Conservation (phyloP, 2,329 filamentous ascomycete genomes). For the Juglanconis juglandina region DNA sequence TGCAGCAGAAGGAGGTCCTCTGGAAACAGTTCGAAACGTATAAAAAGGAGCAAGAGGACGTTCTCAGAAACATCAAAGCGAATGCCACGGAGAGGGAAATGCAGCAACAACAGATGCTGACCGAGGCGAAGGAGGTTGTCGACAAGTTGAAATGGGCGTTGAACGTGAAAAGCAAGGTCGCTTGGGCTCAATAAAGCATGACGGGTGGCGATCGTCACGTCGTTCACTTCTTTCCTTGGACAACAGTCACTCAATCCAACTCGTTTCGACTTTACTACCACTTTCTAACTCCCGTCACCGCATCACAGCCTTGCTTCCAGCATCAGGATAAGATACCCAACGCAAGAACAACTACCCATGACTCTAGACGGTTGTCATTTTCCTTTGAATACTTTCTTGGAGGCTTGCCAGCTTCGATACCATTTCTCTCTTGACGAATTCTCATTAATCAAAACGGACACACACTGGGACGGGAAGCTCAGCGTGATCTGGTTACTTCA, state of each 20-base stretch:
- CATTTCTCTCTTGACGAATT: slow-evolving; percentile 7
- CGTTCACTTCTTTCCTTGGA: not conserved
- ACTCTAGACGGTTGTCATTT: not conserved
- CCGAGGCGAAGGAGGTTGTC: slow-evolving; percentile 57
- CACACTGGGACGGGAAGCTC: not conserved
- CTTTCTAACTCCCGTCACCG: not conserved
- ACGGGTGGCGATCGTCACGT: not conserved
- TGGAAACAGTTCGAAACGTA: slow-evolving; percentile 59
- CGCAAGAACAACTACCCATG: not conserved
- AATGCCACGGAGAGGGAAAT: slow-evolving; percentile 55
- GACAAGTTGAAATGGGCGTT: slow-evolving; percentile 72
- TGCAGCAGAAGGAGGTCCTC: slow-evolving; percentile 61
- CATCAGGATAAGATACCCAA: slow-evolving; percentile 13
- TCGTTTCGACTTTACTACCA: not conserved
- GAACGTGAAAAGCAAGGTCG: slow-evolving; percentile 60
- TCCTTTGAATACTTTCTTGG: not conserved
- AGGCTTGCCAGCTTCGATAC: not conserved
- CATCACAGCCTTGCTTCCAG: not conserved
- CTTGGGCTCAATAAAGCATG: slow-evolving; percentile 45
- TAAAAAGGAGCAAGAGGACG: slow-evolving; percentile 60
- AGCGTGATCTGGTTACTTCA: slow-evolving; percentile 7
- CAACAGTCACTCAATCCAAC: not conserved
- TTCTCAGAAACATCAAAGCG: slow-evolving; percentile 56
- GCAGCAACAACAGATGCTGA: slow-evolving; percentile 57
- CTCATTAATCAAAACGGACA: slow-evolving; percentile 11